Conservation (phyloP, 2,329 filamentous ascomycete species). For the Trematosphaeria pertusa region DNA sequence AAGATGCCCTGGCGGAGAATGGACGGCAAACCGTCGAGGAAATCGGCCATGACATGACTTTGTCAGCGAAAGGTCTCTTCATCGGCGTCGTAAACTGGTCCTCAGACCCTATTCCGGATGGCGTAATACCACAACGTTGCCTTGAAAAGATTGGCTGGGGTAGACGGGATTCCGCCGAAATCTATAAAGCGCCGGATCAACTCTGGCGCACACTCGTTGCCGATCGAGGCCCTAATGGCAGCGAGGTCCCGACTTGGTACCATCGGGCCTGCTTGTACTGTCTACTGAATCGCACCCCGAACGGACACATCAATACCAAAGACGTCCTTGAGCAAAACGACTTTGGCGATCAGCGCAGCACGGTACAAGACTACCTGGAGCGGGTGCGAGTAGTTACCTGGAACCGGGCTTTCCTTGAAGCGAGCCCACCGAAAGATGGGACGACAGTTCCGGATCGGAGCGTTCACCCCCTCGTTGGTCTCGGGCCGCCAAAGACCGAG, state of each 20-base stretch:
- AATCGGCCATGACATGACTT: too few relatives aligned
- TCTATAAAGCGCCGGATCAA: constrained; percentile 7
- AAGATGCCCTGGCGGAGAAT: too few relatives aligned
- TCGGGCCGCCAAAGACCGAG: constrained; percentile 8
- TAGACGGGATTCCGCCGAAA: too few relatives aligned
- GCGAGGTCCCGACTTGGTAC: constrained; percentile 19
- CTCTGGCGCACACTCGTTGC: constrained; percentile 21
- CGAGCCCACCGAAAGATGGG: not conserved
- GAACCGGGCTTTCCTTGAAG: constrained; percentile 12
- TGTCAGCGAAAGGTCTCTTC: too few relatives aligned
- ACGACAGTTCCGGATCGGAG: too few relatives aligned
- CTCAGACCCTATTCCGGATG: too few relatives aligned
- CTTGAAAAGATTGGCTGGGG: too few relatives aligned
- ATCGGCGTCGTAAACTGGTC: too few relatives aligned
- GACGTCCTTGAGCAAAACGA: not conserved
- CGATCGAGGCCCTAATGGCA: constrained; percentile 14
- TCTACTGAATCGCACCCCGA: constrained; percentile 1
- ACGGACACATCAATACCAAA: constrained; percentile 3
- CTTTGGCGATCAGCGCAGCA: not conserved
- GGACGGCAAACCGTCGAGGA: too few relatives aligned
- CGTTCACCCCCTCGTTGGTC: constrained; percentile 10
- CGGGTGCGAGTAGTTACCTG: constrained; percentile 11
- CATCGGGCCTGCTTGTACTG: constrained; percentile 15
- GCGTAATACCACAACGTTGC: too few relatives aligned
- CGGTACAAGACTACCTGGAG: constrained; percentile 6